phyloP scores from a whole-genome alignment of 1,284 basidiomycete genomes.

The Gomphus sp. region DNA sequence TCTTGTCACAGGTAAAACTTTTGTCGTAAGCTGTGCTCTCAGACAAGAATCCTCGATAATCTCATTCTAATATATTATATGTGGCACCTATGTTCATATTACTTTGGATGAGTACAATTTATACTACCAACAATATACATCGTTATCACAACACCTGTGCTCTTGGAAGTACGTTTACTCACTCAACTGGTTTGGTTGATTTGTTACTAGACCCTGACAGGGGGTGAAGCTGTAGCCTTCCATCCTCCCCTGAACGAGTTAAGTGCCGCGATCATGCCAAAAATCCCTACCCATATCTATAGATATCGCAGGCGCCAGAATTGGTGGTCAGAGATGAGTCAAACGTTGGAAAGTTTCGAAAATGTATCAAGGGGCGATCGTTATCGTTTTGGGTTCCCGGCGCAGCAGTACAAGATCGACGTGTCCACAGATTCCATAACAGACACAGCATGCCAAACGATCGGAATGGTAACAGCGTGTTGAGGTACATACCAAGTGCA shows the following conservation, averaged over 20 bases:
- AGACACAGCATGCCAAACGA: not conserved
- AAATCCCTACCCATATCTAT: slow-evolving; percentile 53
- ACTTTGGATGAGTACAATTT: too few relatives aligned
- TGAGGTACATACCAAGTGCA: not conserved
- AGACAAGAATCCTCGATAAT: too few relatives aligned
- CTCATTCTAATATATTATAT: too few relatives aligned
- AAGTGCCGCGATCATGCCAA: slow-evolving; percentile 54
- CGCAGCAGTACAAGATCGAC: not conserved
- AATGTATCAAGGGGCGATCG: not conserved
- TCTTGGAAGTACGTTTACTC: too few relatives aligned
- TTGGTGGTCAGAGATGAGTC: not conserved
- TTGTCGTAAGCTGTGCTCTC: too few relatives aligned
- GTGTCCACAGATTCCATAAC: not conserved
- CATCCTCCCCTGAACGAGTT: slow-evolving; percentile 65
- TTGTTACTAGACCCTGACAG: not conserved
- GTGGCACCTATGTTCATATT: too few relatives aligned
- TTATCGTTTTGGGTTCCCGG: not conserved
- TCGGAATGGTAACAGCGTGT: not conserved
- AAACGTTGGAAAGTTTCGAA: not conserved
- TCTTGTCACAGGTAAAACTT: too few relatives aligned
- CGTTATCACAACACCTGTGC: too few relatives aligned
- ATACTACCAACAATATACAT: too few relatives aligned
- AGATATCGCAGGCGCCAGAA: not conserved
- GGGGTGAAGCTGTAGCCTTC: slow-evolving; percentile 53
- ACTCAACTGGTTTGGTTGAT: not conserved